phyloP scores from a whole-genome alignment of 495 filamentous ascomycete genomes.

The Hapsidospora chrysogenum region DNA sequence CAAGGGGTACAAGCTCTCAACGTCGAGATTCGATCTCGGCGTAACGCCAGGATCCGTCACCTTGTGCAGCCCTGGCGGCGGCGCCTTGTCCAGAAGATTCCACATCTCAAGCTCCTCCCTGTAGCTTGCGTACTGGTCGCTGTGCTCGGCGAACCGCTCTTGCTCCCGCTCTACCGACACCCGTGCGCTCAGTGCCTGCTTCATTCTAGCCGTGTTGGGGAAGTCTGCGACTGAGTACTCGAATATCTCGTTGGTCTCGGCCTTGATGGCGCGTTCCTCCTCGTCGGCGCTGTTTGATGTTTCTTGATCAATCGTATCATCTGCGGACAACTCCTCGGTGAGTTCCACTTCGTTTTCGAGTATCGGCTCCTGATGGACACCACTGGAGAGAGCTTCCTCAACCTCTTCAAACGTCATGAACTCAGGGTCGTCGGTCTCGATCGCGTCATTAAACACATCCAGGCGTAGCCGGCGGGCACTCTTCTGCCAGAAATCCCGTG shows the following conservation, averaged over 20 bases:
- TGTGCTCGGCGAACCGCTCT: conserved; percentile 1
- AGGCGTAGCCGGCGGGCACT: conserved; percentile 42
- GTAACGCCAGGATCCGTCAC: background rate
- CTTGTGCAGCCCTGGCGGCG: background rate
- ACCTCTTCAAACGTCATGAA: background rate
- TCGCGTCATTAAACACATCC: conserved; percentile 29
- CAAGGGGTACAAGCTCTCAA: conserved; percentile 2
- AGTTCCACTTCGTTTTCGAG: background rate
- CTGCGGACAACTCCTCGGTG: background rate
- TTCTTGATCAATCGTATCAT: background rate
- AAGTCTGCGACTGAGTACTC: background rate
- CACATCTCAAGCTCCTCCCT: conserved; percentile 2
- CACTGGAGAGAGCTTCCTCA: background rate
- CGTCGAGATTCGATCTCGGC: background rate
- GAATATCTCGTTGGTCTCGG: background rate
- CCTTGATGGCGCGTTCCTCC: background rate
- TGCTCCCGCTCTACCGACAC: background rate
- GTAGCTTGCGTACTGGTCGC: conserved; percentile 2
- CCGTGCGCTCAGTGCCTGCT: background rate
- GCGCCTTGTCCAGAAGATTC: background rate
- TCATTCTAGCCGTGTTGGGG: background rate
- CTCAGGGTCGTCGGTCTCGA: conserved; percentile 6
- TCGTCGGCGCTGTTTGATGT: background rate
- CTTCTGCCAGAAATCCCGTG: conserved; percentile 38
- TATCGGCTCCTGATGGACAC: background rate